Base-by-base conservation (phyloP, 1,284 basidiomycete genomes). In the Coniophora puteana region DNA sequence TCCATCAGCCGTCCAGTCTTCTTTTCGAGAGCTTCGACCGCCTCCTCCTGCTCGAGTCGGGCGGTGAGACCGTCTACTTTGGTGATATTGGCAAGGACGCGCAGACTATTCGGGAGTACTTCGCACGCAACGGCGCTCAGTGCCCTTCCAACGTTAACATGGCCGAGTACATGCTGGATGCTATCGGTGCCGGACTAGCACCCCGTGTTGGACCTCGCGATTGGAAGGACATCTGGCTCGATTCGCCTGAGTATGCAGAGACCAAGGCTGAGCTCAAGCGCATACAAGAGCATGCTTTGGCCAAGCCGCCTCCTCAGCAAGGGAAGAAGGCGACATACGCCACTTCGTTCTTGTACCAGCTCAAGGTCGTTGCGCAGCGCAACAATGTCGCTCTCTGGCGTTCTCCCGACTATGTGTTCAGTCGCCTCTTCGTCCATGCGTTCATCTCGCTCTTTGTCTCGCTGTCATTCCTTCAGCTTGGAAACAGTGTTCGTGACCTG, bases 361-460 rank as follows among this genome's bases (percentile, higher is more conserved):
- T 96, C 51, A 75, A 76, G 58, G 72, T 76, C 5, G 90, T 95
- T 38, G 72, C 86, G 12, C 49, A 68, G 25, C 74, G 93, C 37
- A 92, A 93, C 57, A 83, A 84, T 57, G 59, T 72, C 18, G 81
- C 89, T 3, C 71, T 93, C 23, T 94, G 88, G 87, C 72, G 93
- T 43, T 89, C 81, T 12, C 81, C 88, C 0, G 80, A 93, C 49
- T 92, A 91, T 57, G 77, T 80, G 42, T 89, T 87, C 69, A 92
- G 83, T 34, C 80, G 92, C 37, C 69, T 93, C 32, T 91, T 92
- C 62, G 77, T 85, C 5, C 83, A 85, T 49, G 69, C 72, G 6
- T 78, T 85, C 55, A 85, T 94, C 47, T 84, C 88, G 6, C 68
- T 95, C 4, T 80, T 87, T 58, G 76, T 92, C 41, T 85, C 85